Evolutionary conservation across 257 asterid genomes (phyloP), one percentile per base, ranked within the genome.

Genomic region (Nicotiana benthamiana): DNA sequence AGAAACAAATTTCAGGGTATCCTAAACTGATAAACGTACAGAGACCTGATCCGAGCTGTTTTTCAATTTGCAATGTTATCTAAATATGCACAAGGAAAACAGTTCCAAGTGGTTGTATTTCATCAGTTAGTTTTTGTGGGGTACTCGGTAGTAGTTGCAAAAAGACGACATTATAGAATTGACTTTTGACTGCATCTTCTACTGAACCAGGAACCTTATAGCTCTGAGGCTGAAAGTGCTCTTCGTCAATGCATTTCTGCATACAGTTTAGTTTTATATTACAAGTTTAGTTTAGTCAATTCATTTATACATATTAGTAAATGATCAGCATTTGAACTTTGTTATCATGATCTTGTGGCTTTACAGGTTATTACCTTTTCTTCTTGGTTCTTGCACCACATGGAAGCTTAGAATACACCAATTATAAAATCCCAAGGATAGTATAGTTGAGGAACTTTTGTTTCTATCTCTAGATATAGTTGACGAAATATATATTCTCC

Each of bases 191-290:
- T 72, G 40, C 43, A 15, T 74, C 48, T 85, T 62, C 43, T 62
- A 2, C 27, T 30, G 76, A 85, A 81, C 65, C 90, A 93, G 98
- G 24, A 76, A 46, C 70, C 24, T 61, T 82, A 75, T 53, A 83
- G 9, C 51, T 6, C 75, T 26, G 91, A 87, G 81, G 91, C 86
- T 51, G 91, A 87, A 82, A 86, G 86, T 80, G 87, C 89, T 78
- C 84, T 90, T 83, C 85, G 68, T 70, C 90, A 87, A 82, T 94
- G 98, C 88, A 81, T 92, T 80, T 90, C 96, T 82, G 89, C 91
- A 68, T 92, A 83, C 77, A 56, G 63, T 70, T 65, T 34, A 53
- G 2, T 79, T 57, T 8, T 22, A 32, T 28, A 52, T 75, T 65
- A 36, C 7, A 40, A 40, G 48, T 40, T 8, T 40, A 10, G 46